Base-by-base conservation (phyloP, 2,329 filamentous ascomycete species). In the Hypomyces rosellus region DNA sequence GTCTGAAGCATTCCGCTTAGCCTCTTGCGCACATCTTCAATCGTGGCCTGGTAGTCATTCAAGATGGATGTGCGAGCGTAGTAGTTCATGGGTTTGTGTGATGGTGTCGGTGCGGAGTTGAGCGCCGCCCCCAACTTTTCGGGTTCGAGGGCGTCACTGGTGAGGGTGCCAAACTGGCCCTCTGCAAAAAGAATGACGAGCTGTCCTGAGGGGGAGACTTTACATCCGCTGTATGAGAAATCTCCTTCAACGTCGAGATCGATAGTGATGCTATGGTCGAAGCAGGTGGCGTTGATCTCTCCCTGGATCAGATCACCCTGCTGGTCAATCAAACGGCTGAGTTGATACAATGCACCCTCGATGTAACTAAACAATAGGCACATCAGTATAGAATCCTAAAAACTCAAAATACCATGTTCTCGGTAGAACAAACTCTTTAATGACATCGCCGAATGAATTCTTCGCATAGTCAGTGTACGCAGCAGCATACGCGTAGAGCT, bases 151-250 rank as follows among this genome's bases (percentile, higher is more conserved):
- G 70, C 69, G 41, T 72, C 54, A 58, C 62, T 56, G 51, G 71
- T 66, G 64, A 81, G 80, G 57, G 59, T 63, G 42, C 73, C 77
- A 0, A 81, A 67, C 45, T 63, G 56, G 4, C 60, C 57, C 22
- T 68, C 63, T 14, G 63, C 56, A 62, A 80, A 80, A 38, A 78
- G 58, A n/a, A 80, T 66, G 50, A 69, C 64, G 7, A 81, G 71
- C 53, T 69, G 64, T 42, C 75, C 74, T 4, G 74, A 69, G 1
- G 55, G 12, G 1, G 63, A 59, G 42, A 81, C 63, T 46, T 70
- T 68, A 51, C 53, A 62, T 45, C 76, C 74, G 57, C 69, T 70
- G 62, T 76, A 78, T 8, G 58, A 61, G 55, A 73, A 67, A 42
- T 68, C 66, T 12, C 67, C 62, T 11, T 59, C 53, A 16, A 72